Base-by-base conservation (phyloP, 257 asterid genomes). In the Nicotiana otophora region DNA sequence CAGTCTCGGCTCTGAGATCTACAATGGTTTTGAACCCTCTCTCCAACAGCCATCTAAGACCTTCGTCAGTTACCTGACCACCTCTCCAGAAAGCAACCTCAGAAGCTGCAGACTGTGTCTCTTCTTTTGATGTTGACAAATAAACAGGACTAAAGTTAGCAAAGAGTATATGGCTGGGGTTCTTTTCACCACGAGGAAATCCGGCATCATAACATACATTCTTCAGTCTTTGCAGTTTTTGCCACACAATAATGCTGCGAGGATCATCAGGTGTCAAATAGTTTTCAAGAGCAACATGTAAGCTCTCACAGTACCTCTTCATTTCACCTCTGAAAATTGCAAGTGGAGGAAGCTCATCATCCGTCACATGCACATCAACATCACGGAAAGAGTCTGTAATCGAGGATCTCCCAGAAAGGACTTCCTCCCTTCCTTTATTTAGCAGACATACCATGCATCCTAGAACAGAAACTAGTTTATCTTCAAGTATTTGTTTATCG, bases 381-480 rank as follows among this genome's bases (percentile, higher is more conserved):
- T 90, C 92, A 14, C 92, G 97, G 69, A 89, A 96, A 31, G 94
- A 88, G 84, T 84, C 89, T 86, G 88, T 86, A 53, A 91, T 82
- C 20, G 95, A 90, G 14, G 98, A 92, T 84, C 99, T 88, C 63
- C 99, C 99, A 19, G 89, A 74, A 36, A 96, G 86, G 69, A 96
- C 99, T 81, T 96, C 99, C 80, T 93, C 98, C 85, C 96, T 91
- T 81, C 99, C 99, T 90, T 96, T 94, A 83, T 94, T 93, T 57
- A 96, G 87, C 26, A 96, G 98, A 84, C 93, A 96, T 12, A 96
- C 93, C 98, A 96, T 96, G 94, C 99, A 93, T 81, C 99, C 98
- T 82, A 96, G 98, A 83, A 96, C 98, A 0, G 99, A 94, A 12
- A 96, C 98, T 26, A 96, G 91, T 84, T 94, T 96, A 80, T 96